Conservation (phyloP, 352 stramenopile genomes). For the Thalassiosira hispida region DNA sequence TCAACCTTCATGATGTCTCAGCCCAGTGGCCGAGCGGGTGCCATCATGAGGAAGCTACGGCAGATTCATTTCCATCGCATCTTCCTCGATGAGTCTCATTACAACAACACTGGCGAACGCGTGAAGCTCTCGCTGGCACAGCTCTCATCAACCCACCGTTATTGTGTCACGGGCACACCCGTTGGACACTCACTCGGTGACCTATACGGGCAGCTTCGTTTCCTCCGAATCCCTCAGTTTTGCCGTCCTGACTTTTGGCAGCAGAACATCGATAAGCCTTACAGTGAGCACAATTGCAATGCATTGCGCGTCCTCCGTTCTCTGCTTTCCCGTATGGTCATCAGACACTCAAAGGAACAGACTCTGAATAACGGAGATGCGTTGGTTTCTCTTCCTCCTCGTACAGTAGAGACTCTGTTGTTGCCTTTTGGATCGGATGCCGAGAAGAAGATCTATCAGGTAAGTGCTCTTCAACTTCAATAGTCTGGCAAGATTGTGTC, state of each 20-base stretch:
- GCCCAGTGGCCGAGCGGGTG: neutral
- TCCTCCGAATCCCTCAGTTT: slow-evolving; percentile 38
- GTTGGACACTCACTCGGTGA: slow-evolving; percentile 33
- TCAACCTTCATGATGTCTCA: slow-evolving; percentile 26
- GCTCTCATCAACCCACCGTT: slow-evolving; percentile 41
- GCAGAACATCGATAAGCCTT: slow-evolving; percentile 32
- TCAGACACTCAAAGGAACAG: slow-evolving; percentile 48
- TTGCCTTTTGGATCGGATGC: slow-evolving; percentile 28
- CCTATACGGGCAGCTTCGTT: slow-evolving; percentile 36
- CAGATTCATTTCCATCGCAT: slow-evolving; percentile 39
- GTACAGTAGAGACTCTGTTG: slow-evolving; percentile 33
- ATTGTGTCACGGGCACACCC: slow-evolving; percentile 39
- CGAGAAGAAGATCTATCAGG: slow-evolving; percentile 37
- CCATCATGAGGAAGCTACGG: slow-evolving; percentile 15
- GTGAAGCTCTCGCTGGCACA: slow-evolving; percentile 25
- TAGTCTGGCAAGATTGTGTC: too few relatives aligned
- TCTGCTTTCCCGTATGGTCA: slow-evolving; percentile 30
- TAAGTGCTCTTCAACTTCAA: neutral
- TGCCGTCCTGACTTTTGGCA: slow-evolving; percentile 29
- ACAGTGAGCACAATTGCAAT: slow-evolving; percentile 25
- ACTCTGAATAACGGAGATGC: slow-evolving; percentile 10
- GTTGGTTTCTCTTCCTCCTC: slow-evolving; percentile 20
- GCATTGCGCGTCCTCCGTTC: slow-evolving; percentile 27
- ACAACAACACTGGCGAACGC: slow-evolving; percentile 29
- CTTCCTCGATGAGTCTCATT: slow-evolving; percentile 42